Evolutionary conservation across 192 early-diverging fungal genomes (phyloP).

Genomic region (Podila minutissima): DNA sequence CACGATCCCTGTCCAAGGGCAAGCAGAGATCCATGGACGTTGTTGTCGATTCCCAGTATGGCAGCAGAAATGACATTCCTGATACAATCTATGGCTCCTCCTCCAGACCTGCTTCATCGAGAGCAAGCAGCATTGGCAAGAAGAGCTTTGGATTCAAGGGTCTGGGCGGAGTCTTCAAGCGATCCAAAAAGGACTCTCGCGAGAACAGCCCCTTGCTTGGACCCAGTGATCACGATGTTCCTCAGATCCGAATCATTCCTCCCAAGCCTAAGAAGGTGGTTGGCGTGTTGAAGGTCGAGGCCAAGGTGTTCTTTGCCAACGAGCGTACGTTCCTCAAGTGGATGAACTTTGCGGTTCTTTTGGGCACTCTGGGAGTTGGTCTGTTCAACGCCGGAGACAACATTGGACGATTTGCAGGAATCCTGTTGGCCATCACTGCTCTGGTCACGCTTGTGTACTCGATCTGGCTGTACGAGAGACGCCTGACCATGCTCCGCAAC

Average conservation of each 20-base stretch:
- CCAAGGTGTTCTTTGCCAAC: slow-evolving; percentile 90
- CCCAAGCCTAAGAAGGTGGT: slow-evolving; percentile 57
- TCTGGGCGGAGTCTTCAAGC: slow-evolving; percentile 36
- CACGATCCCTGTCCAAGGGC: slow-evolving; percentile 36
- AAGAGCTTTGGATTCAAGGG: slow-evolving; percentile 47
- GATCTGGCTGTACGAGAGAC: slow-evolving; percentile 74
- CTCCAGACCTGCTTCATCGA: slow-evolving; percentile 14
- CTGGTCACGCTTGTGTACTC: slow-evolving; percentile 77
- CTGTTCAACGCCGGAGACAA: slow-evolving; percentile 81
- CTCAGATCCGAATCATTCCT: slow-evolving; percentile 48
- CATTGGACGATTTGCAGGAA: slow-evolving; percentile 72
- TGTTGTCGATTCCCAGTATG: slow-evolving; percentile 37
- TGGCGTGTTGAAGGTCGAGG: slow-evolving; percentile 76
- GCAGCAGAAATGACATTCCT: slow-evolving; percentile 5
- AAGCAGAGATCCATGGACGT: slow-evolving; percentile 44
- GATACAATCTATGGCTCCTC: slow-evolving; percentile 12
- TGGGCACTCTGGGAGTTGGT: slow-evolving; percentile 74
- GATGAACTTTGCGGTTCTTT: slow-evolving; percentile 79
- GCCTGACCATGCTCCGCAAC: slow-evolving; percentile 71
- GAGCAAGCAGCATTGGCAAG: slow-evolving; percentile 29
- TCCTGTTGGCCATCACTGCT: slow-evolving; percentile 77
- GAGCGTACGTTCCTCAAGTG: slow-evolving; percentile 88
- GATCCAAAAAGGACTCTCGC: slow-evolving; percentile 29
- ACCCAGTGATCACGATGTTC: slow-evolving; percentile 18
- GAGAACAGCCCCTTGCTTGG: slow-evolving; percentile 38